Evolutionary conservation across 345 rosid species (phyloP), one percentile per base, ranked within the genome.

Genomic region (Eucalyptus curtisii): DNA sequence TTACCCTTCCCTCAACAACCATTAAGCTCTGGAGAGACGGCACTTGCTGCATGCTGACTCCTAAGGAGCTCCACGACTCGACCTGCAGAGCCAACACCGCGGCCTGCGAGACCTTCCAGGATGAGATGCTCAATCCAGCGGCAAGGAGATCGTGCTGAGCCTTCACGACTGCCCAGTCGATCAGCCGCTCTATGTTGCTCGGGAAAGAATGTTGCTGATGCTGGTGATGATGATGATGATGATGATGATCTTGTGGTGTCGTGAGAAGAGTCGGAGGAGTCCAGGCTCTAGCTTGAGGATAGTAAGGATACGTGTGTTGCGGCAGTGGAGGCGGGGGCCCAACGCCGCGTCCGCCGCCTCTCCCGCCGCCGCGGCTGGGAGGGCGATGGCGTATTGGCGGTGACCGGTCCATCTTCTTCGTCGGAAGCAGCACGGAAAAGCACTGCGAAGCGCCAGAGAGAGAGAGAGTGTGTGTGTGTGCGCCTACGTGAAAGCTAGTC

Each of bases 41-140:
- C n/a, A 57, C 64, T 57, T 57, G 64, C n/a, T 57, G n/a, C 64
- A 57, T 57, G 64, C 64, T 25, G n/a, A 57, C 24, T 25, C 30
- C n/a, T 57, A 57, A 57, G 64, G 64, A 57, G 64, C 64, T 57
- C 64, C 64, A 57, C 64, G 64, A 57, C 64, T 57, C 64, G 64
- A 57, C 64, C 64, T 57, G 64, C 64, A 57, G 64, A 57, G 64
- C 64, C n/a, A 11, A 57, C 30, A 25, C 64, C 13, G 22, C 96
- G 7, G 90, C 90, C 88, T 90, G 88, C 12, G 94, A 93, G 64
- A 94, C 94, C 90, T 93, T 92, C 93, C 95, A 95, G 2, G 96
- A 89, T 25, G 64, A 57, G 64, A 57, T 25, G 64, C 64, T 57
- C 64, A 24, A 24, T 57, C 64, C 64, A n/a, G 64, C 64, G 13